phyloP scores from a whole-genome alignment of 768 basidiomycete genomes.

The Mycena belliarum region DNA sequence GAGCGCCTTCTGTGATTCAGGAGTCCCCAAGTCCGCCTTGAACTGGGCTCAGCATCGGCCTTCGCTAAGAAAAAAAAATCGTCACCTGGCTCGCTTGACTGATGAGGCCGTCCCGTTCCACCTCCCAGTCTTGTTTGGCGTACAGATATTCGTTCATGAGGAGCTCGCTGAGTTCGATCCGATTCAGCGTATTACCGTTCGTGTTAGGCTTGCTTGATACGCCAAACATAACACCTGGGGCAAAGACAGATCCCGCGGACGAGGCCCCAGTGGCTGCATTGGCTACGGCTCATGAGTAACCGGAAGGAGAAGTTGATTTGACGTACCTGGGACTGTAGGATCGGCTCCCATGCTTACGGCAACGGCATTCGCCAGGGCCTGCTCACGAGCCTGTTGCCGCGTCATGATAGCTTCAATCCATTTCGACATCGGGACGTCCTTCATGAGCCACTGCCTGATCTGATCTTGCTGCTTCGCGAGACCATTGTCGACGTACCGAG shows the following conservation, averaged over 20 bases:
- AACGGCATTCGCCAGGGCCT: not conserved
- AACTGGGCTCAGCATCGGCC: not conserved
- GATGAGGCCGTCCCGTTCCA: conserved; percentile 29
- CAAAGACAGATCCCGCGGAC: conserved; percentile 1
- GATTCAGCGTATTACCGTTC: conserved; percentile 22
- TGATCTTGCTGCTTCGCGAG: conserved; percentile 26
- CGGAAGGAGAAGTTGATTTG: not conserved
- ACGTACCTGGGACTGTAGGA: not conserved
- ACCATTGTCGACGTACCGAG: conserved; percentile 16
- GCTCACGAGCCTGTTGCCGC: conserved; percentile 19
- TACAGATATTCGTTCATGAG: conserved; percentile 31
- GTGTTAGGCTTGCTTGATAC: not conserved
- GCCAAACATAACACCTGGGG: conserved; percentile 9
- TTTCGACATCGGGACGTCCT: conserved; percentile 22
- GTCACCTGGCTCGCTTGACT: conserved; percentile 16
- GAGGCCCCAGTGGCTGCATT: not conserved
- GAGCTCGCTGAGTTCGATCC: conserved; percentile 29
- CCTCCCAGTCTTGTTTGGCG: conserved; percentile 31
- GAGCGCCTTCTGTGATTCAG: conserved; percentile 14
- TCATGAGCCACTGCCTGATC: conserved; percentile 30
- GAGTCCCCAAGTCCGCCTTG: not conserved
- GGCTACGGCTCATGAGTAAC: not conserved
- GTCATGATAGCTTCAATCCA: conserved; percentile 25
- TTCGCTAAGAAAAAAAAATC: not conserved
- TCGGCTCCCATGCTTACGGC: not conserved